These are phyloP conservation scores for Ogataea chonburiensis DNA, from an alignment of 805 yeast species.

Conservation along the genomic window DNA sequence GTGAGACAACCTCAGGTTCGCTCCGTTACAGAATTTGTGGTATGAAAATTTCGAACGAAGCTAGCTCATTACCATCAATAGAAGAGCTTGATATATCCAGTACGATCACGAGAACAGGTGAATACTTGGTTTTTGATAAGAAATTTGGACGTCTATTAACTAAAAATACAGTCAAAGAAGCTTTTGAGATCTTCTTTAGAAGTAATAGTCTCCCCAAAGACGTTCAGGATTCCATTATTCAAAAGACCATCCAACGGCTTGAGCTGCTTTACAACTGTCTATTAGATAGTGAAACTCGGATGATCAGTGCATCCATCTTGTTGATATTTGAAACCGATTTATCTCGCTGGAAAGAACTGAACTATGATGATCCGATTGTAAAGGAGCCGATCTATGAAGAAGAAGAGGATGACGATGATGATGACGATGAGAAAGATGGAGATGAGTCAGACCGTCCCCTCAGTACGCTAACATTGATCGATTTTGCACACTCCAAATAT, in stretches of 20 bases:
- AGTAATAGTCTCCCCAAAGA: slow-evolving; percentile 33
- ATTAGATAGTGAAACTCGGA: slow-evolving; percentile 57
- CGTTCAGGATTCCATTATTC: slow-evolving; percentile 39
- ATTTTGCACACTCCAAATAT: slow-evolving; percentile 83
- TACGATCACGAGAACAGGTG: slow-evolving; percentile 21
- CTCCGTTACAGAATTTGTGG: slow-evolving; percentile 83
- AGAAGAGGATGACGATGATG: slow-evolving; percentile 27
- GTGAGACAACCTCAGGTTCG: slow-evolving; percentile 76
- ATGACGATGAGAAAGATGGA: slow-evolving; percentile 29
- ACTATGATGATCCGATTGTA: slow-evolving; percentile 40
- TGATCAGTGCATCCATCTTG: slow-evolving; percentile 71
- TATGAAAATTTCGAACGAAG: slow-evolving; percentile 51
- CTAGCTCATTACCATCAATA: slow-evolving; percentile 11
- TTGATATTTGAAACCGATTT: slow-evolving; percentile 71
- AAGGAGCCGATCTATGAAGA: slow-evolving; percentile 31
- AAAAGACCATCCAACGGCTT: slow-evolving; percentile 54
- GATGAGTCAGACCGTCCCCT: slow-evolving; percentile 33
- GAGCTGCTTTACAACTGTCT: slow-evolving; percentile 67
- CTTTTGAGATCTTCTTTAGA: slow-evolving; percentile 46
- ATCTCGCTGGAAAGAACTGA: slow-evolving; percentile 46
- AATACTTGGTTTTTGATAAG: slow-evolving; percentile 59
- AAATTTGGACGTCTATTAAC: slow-evolving; percentile 65
- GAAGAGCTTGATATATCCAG: slow-evolving; percentile 16
- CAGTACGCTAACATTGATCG: slow-evolving; percentile 69
- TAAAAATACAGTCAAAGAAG: slow-evolving; percentile 40